Evolutionary conservation across 2,329 filamentous ascomycete species (phyloP), one percentile per base, ranked within the genome.

Genomic region (Diplodia scrobiculata): DNA sequence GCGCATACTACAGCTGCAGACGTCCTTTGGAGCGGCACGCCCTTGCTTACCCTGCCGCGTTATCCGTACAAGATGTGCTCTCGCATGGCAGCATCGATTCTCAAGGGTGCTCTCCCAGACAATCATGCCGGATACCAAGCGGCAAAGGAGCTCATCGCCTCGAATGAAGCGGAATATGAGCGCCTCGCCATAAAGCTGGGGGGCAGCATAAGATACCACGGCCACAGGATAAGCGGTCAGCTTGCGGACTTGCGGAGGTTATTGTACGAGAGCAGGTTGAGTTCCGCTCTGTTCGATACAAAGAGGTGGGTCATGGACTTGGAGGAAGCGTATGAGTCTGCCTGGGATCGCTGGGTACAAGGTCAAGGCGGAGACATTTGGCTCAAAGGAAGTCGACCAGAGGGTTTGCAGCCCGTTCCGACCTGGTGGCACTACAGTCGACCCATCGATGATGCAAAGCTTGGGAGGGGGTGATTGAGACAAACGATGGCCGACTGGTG

Each of bases 11-110:
- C 95, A 1, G 95, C 95, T 1, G 96, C 95, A 13, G 95, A 99
- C 73, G 90, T 98, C 0, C 83, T 99, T 6, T 99, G 95, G 95
- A 96, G 91, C 63, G 96, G 93, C 71, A 98, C 95, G 0, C 95
- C 95, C 5, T 81, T 99, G 25, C 83, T 99, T 32, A 99, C 95
- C 0, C 83, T 95, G 34, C 93, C 95, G 11, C 87, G 95, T 41
- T 97, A 98, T 77, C 86, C 90, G 60, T 97, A 97, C 80, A 99
- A 99, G 79, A 99, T 99, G 95, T 99, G 95, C 78, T 96, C 92
- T 51, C 90, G 95, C 64, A 99, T 99, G 90, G 95, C 94, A 6
- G 93, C 95, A 6, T 97, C 92, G 11, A 98, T 99, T 66, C 83
- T 99, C 34, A 91, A 88, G 69, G 95, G 95, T 17, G 95, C 95